Evolutionary conservation across 352 stramenopile species (phyloP).

Genomic region (Globisporangium nagaii): DNA sequence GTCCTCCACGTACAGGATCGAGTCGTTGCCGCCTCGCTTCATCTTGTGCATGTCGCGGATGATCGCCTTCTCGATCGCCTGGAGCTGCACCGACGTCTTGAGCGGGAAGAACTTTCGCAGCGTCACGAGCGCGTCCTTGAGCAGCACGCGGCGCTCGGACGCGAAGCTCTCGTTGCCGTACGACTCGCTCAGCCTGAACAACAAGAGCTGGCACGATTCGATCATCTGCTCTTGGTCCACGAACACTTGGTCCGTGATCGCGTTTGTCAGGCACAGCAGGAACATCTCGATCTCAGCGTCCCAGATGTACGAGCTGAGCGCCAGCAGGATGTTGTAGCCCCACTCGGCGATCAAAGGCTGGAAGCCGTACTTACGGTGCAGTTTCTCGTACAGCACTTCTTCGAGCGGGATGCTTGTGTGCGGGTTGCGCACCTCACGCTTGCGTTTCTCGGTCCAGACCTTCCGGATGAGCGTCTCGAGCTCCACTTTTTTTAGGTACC

Average conservation of each 20-base stretch:
- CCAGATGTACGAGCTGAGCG: slow-evolving; percentile 60
- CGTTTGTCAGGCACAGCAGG: slow-evolving; percentile 57
- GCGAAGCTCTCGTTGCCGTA: slow-evolving; percentile 60
- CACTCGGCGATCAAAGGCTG: slow-evolving; percentile 78
- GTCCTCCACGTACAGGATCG: slow-evolving; percentile 69
- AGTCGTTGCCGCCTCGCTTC: slow-evolving; percentile 62
- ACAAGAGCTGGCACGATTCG: slow-evolving; percentile 34
- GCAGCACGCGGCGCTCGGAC: slow-evolving; percentile 39
- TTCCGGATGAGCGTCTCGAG: slow-evolving; percentile 65
- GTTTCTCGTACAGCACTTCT: slow-evolving; percentile 67
- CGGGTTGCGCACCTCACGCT: slow-evolving; percentile 54
- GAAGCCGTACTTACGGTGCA: slow-evolving; percentile 78
- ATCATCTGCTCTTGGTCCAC: slow-evolving; percentile 72
- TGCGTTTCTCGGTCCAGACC: slow-evolving; percentile 71
- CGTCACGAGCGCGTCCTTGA: slow-evolving; percentile 70
- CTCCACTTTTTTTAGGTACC: slow-evolving; percentile 58
- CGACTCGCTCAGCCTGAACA: slow-evolving; percentile 40
- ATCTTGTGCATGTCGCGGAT: slow-evolving; percentile 80
- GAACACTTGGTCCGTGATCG: slow-evolving; percentile 65
- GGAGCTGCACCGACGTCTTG: slow-evolving; percentile 66
- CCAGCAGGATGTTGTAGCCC: slow-evolving; percentile 82
- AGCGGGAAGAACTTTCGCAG: slow-evolving; percentile 75
- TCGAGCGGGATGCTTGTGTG: slow-evolving; percentile 40
- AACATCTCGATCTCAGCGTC: slow-evolving; percentile 81
- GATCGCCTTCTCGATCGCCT: slow-evolving; percentile 70